phyloP scores from a whole-genome alignment of 164 flowering plant species.

The Dillenia suffruticosa region DNA sequence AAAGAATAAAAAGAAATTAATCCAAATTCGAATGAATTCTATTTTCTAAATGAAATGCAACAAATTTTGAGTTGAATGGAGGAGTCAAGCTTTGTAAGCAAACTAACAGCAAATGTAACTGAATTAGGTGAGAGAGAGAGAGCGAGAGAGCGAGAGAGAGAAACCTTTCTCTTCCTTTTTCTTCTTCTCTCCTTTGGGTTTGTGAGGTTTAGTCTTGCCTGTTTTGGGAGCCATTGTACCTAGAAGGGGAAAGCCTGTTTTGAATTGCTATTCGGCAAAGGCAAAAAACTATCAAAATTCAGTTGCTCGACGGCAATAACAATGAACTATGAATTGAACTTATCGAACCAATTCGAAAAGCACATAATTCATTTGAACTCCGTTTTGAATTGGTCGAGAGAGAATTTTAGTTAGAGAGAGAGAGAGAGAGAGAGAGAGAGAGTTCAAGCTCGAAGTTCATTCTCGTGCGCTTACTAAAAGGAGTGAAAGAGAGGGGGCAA shows the following conservation, averaged over 20 bases:
- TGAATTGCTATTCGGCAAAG: no score
- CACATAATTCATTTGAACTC: not conserved
- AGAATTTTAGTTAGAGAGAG: conserved; percentile 2
- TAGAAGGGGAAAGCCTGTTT: not conserved
- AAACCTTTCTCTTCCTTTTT: conserved; percentile 93
- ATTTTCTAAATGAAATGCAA: not conserved
- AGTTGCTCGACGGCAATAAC: not conserved
- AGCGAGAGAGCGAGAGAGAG: not conserved
- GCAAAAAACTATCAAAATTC: not conserved
- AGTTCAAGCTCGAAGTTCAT: no score
- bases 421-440: not conserved
- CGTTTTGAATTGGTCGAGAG: conserved; percentile 1
- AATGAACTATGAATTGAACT: not conserved
- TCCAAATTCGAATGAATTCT: not conserved
- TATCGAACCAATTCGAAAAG: no score
- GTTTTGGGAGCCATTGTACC: conserved; percentile 77
- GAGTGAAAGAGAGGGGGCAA: no score
- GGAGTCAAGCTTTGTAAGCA: not conserved
- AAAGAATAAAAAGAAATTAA: not conserved
- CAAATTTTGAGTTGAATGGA: not conserved
- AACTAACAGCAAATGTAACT: not conserved
- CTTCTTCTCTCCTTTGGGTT: conserved; percentile 88
- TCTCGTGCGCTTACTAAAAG: no score
- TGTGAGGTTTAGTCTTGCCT: conserved; percentile 75
- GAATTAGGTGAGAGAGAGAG: not conserved